Conservation (phyloP, 192 early-diverging fungal species). For the Gamsiella multidivaricata region DNA sequence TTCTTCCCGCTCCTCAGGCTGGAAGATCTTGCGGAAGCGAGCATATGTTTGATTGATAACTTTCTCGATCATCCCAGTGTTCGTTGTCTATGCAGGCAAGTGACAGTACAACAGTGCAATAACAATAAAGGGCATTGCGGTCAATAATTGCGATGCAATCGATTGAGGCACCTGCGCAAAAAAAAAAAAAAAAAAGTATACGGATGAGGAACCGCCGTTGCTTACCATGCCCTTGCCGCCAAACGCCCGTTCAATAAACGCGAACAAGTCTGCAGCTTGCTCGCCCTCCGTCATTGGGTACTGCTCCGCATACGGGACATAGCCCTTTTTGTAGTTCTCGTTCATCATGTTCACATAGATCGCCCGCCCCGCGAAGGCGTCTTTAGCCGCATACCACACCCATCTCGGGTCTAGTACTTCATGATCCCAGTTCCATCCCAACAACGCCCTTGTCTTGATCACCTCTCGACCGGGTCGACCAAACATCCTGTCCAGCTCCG, state of each 20-base stretch:
- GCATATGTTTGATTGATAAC: constrained; percentile 1
- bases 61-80: constrained; percentile 1
- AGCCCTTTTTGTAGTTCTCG: constrained; percentile 6
- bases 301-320: constrained; percentile 1
- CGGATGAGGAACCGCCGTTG: not conserved
- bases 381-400: constrained; percentile 52
- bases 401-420: constrained; percentile 33
- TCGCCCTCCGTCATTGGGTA: constrained; percentile 36
- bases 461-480: constrained; percentile 52
- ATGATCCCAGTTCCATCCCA: constrained; percentile 56
- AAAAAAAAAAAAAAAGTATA: not conserved
- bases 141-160: not conserved
- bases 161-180: no score
- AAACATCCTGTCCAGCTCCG: constrained; percentile 51
- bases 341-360: constrained; percentile 51
- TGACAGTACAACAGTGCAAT: not conserved
- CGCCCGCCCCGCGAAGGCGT: constrained; percentile 53
- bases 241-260: not conserved
- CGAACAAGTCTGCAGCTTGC: constrained; percentile 19
- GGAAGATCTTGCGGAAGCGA: constrained; percentile 39
- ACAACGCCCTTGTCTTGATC: constrained; percentile 45
- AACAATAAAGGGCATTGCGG: not conserved
- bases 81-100: not conserved
- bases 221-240: constrained; percentile 22
- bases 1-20: constrained; percentile 11